These are phyloP conservation scores for Aurifilum marmelostoma DNA, from an alignment of 2,329 filamentous ascomycete genomes.

Conservation along the genomic window DNA sequence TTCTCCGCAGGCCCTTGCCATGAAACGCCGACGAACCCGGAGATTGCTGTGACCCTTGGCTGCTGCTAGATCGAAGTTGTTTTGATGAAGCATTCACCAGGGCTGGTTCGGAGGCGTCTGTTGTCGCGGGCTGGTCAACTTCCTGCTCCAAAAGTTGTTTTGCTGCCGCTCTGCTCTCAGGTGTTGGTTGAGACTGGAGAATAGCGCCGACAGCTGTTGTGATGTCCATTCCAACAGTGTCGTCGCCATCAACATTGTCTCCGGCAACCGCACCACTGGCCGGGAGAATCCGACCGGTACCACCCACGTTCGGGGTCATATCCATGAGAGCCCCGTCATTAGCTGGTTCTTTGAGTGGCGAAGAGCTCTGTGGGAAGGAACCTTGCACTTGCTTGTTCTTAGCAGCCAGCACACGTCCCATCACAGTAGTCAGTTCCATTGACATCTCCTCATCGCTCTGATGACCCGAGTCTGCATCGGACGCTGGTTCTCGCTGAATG, in stretches of 20 bases:
- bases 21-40: slow-evolving; percentile 59
- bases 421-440: slow-evolving; percentile 74
- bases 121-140: slow-evolving; percentile 53
- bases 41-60: slow-evolving; percentile 48
- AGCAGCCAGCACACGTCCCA: slow-evolving; percentile 55
- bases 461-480: slow-evolving; percentile 41
- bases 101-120: slow-evolving; percentile 43
- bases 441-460: slow-evolving; percentile 71
- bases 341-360: slow-evolving; percentile 31
- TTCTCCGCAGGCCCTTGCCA: slow-evolving; percentile 54
- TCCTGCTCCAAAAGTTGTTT: slow-evolving; percentile 65
- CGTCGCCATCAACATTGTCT: slow-evolving; percentile 40
- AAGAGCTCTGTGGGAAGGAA: slow-evolving; percentile 28
- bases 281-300: slow-evolving; percentile 57
- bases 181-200: slow-evolving; percentile 46
- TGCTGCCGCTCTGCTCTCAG: slow-evolving; percentile 49
- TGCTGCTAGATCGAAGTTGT: neutral
- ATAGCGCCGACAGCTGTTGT: slow-evolving; percentile 68
- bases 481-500: slow-evolving; percentile 52
- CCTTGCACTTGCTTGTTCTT: slow-evolving; percentile 26
- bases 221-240: slow-evolving; percentile 69
- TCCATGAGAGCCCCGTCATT: slow-evolving; percentile 42
- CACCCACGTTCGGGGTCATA: slow-evolving; percentile 65
- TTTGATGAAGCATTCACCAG: slow-evolving; percentile 42
- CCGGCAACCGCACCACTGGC: slow-evolving; percentile 38